These are phyloP conservation scores for Pilatotrama ljubarskyi DNA, from an alignment of 768 basidiomycete genomes.

Conservation along the genomic window DNA sequence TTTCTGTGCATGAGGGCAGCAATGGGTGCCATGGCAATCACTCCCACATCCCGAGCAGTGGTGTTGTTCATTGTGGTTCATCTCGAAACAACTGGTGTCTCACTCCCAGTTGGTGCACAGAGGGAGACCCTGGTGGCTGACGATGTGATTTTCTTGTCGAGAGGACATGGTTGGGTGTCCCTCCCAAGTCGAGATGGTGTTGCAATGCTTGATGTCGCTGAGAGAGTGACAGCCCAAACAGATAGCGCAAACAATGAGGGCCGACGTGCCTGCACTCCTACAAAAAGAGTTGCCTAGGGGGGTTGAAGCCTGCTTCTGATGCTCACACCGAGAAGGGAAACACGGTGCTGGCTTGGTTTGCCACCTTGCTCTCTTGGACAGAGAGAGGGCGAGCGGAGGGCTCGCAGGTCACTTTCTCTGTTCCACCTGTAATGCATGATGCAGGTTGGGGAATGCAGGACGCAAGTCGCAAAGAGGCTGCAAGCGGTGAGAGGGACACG, in stretches of 20 bases:
- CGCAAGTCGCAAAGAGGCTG: neutral
- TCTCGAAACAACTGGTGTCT: neutral
- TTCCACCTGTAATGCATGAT: neutral
- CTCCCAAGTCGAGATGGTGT: neutral
- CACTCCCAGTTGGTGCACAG: neutral
- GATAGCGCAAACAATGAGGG: neutral
- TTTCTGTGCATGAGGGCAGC: neutral
- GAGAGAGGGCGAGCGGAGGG: too few species aligned
- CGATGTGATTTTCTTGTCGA: neutral
- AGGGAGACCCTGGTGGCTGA: neutral
- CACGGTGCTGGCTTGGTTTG: too few species aligned
- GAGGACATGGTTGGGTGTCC: neutral
- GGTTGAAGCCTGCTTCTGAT: too few species aligned
- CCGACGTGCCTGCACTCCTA: neutral
- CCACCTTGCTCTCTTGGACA: too few species aligned
- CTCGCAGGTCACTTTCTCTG: neutral
- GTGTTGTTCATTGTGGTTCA: neutral
- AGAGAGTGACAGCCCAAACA: neutral
- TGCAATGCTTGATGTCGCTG: neutral
- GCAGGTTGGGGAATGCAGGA: neutral
- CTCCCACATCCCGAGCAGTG: neutral
- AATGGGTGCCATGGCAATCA: neutral
- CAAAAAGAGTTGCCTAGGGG: neutral
- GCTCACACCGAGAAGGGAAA: neutral
- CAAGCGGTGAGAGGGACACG: too few species aligned